These are phyloP conservation scores for Alternaria angustiovoidea DNA, from an alignment of 2,329 filamentous ascomycete species.

Conservation along the genomic window DNA sequence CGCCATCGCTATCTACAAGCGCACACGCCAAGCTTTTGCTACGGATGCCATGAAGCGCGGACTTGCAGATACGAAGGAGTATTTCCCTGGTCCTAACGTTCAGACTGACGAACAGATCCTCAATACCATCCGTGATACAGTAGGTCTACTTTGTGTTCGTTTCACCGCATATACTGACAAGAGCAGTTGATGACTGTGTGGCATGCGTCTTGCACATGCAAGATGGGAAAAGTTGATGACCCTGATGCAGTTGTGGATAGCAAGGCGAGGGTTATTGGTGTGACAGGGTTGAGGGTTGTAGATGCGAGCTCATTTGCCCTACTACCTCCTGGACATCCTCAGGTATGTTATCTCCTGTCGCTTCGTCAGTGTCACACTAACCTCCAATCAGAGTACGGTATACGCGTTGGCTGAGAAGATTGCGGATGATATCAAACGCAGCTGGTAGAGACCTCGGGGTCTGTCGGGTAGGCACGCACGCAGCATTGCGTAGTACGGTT, in stretches of 20 bases:
- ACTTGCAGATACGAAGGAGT: slow-evolving; percentile 24
- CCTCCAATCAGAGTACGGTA: slow-evolving; percentile 14
- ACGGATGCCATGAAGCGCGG: slow-evolving; percentile 27
- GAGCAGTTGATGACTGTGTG: slow-evolving; percentile 25
- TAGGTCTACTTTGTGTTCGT: not conserved
- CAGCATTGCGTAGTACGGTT: not conserved
- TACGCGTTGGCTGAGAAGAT: slow-evolving; percentile 45
- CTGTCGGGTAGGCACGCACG: no score
- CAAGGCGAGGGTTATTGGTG: slow-evolving; percentile 45
- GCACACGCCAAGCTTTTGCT: slow-evolving; percentile 39
- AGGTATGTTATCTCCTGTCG: not conserved
- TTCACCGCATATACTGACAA: not conserved
- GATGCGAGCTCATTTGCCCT: slow-evolving; percentile 46
- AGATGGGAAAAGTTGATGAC: slow-evolving; percentile 42
- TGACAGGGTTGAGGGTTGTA: slow-evolving; percentile 44
- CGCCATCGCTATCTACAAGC: slow-evolving; percentile 41
- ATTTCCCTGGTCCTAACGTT: slow-evolving; percentile 33
- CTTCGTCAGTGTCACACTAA: not conserved
- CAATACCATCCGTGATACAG: slow-evolving; percentile 20
- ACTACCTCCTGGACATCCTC: slow-evolving; percentile 49
- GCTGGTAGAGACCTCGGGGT: not conserved
- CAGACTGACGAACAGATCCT: slow-evolving; percentile 39
- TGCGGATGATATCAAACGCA: slow-evolving; percentile 30
- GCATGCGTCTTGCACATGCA: slow-evolving; percentile 39
- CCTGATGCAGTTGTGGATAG: slow-evolving; percentile 46